Base-by-base conservation (phyloP, 495 filamentous ascomycete species). In the Penicillium coffeae region DNA sequence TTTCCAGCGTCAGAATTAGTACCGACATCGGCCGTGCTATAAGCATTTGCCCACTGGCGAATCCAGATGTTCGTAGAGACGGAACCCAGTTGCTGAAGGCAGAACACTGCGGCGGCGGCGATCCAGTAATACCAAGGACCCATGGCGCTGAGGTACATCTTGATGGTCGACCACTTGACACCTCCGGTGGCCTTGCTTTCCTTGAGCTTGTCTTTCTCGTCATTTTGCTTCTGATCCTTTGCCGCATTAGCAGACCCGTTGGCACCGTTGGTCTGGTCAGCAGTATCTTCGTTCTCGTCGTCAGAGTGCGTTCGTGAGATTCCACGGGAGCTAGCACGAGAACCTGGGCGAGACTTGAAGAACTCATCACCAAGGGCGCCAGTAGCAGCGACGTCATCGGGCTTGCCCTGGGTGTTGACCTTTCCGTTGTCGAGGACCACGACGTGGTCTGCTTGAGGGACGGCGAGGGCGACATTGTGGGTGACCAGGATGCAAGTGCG, bases 401-500 rank as follows among this genome's bases (percentile, higher is more conserved):
- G 77, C 9, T 79, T 70, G 13, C 94, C 94, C 61, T 96, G 89
- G 7, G 79, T 75, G 8, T 77, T 64, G 15, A 97, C 74, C 42
- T 83, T 86, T 6, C 94, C 94, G 57, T 97, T 97, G 44, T 89
- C 86, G 22, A 99, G 76, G 3, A 87, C 79, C 8, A 97, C 86
- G 12, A 95, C 87, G 54, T 87, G 85, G 27, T 87, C 78, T 0
- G 93, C 82, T 21, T 76, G 71, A 30, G 91, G 89, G 8, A 89
- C 84, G 59, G 89, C 90, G 16, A 99, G 76, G 4, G 86, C 79
- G 32, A 91, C 78, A 57, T 96, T 99, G 69, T 99, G 93, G 1
- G 93, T 96, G n/a, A 99, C 92, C 38, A 99, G 73, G 20, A 99
- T 89, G 65, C 94, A 97, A 32, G 93, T 96, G 33, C 93, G 80